phyloP scores from a whole-genome alignment of 768 basidiomycete species.

The Pleurotus tuber-regium region DNA sequence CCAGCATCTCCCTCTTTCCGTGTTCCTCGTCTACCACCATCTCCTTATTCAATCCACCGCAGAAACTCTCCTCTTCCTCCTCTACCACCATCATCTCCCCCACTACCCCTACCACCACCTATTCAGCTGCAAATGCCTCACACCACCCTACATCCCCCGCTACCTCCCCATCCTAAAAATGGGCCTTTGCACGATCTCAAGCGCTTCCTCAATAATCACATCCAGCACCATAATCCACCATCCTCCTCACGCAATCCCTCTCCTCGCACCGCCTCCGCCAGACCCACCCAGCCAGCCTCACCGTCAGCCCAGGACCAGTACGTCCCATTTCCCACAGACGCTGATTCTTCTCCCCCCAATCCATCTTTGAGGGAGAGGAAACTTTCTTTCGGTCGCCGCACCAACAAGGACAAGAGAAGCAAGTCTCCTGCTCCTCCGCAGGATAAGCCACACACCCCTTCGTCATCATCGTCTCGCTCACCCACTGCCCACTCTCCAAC shows the following conservation, averaged over 20 bases:
- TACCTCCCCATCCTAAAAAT: constrained; percentile 58
- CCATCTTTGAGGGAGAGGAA: constrained; percentile 13
- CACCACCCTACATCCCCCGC: constrained; percentile 48
- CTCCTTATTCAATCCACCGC: constrained; percentile 24
- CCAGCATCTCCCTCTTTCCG: constrained; percentile 23
- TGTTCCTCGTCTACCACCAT: constrained; percentile 39
- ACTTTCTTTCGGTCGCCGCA: constrained; percentile 28
- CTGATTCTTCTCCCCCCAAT: constrained; percentile 8
- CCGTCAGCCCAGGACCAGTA: not conserved
- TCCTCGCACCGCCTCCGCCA: not conserved
- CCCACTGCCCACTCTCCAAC: constrained; percentile 23
- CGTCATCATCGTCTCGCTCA: constrained; percentile 28
- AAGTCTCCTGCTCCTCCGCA: constrained; percentile 22
- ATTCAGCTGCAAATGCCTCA: constrained; percentile 30
- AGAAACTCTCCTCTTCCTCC: constrained; percentile 29
- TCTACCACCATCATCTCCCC: constrained; percentile 35
- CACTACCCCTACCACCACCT: constrained; percentile 31
- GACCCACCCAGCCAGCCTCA: not conserved
- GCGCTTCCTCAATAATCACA: constrained; percentile 89
- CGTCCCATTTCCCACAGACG: constrained; percentile 5
- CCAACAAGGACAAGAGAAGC: constrained; percentile 21
- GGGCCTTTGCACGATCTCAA: constrained; percentile 41
- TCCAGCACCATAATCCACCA: constrained; percentile 30
- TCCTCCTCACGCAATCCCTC: constrained; percentile 12
- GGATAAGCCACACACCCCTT: constrained; percentile 44